These are phyloP conservation scores for Xanthoparmelia taractica DNA, from an alignment of 495 filamentous ascomycete genomes.

Conservation along the genomic window DNA sequence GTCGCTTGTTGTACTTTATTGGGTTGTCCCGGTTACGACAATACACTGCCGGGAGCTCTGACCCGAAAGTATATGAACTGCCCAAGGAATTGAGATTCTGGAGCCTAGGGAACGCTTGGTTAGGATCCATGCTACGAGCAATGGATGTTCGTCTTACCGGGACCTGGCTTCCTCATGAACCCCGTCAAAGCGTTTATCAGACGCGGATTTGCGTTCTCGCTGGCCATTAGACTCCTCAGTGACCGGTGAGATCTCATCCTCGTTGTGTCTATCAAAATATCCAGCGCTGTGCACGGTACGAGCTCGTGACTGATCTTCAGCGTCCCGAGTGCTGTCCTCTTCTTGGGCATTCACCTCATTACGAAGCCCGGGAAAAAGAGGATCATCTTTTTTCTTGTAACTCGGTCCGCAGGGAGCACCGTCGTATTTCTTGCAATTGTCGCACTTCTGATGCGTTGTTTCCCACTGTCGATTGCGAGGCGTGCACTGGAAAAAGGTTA, in stretches of 20 bases:
- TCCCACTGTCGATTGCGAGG: neutral
- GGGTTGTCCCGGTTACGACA: neutral
- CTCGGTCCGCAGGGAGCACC: neutral
- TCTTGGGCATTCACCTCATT: neutral
- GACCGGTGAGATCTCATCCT: neutral
- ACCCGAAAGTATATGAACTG: neutral
- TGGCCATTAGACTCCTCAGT: neutral
- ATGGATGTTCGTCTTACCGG: neutral
- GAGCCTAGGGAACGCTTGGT: neutral
- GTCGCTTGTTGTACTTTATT: neutral
- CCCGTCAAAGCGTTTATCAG: neutral
- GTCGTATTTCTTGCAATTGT: neutral
- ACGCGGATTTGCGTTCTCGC: neutral
- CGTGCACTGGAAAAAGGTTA: neutral
- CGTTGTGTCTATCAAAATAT: neutral
- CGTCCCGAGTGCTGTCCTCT: neutral
- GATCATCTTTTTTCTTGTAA: slow-evolving; percentile 2
- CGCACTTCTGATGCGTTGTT: neutral
- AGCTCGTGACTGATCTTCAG: neutral
- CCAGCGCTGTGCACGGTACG: neutral
- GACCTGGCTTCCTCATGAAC: neutral
- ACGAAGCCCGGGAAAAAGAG: neutral
- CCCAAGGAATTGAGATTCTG: neutral
- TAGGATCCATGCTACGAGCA: neutral
- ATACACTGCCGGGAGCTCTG: neutral